A percentile compares a stretch with the other conserved stretches of the same genome.
Evolutionary conservation across 441 rosid species (phyloP).

Genomic region (Macaranga tanarius): DNA sequence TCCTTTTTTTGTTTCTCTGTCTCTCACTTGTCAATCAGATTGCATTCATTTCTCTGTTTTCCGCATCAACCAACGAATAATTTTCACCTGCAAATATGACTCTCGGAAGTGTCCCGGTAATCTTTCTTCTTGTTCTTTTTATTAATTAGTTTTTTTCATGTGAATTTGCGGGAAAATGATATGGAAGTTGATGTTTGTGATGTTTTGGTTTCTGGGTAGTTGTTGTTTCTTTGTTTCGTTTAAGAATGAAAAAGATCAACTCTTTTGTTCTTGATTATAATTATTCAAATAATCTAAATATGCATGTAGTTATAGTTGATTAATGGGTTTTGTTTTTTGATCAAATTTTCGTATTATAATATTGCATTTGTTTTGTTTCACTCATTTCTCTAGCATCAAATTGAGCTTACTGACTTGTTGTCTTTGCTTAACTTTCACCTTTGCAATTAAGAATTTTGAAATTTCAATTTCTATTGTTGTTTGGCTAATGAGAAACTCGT

Average conservation of each 20-base stretch:
- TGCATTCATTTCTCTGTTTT: background rate
- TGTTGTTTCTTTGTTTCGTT: background rate
- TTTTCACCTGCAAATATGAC: constrained; percentile 27
- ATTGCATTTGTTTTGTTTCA: background rate
- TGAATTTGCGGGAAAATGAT: background rate
- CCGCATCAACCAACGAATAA: background rate
- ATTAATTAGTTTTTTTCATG: background rate
- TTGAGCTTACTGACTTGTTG: background rate
- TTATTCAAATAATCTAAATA: background rate
- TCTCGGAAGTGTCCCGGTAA: constrained; percentile 42
- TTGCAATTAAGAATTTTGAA: background rate
- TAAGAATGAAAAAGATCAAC: background rate
- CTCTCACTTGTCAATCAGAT: background rate
- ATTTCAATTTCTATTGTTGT: background rate
- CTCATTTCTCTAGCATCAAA: background rate
- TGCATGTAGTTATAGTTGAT: background rate
- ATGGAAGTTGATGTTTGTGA: background rate
- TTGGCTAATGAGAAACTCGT: background rate
- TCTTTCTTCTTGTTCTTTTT: background rate
- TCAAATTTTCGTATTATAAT: background rate
- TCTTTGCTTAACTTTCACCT: background rate
- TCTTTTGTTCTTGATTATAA: too few species aligned
- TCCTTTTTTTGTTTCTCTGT: background rate
- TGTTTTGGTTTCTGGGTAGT: background rate
- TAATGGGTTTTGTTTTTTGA: background rate